Conservation (phyloP, 73 alveolate species). For the Tetrahymena malaccensis region DNA sequence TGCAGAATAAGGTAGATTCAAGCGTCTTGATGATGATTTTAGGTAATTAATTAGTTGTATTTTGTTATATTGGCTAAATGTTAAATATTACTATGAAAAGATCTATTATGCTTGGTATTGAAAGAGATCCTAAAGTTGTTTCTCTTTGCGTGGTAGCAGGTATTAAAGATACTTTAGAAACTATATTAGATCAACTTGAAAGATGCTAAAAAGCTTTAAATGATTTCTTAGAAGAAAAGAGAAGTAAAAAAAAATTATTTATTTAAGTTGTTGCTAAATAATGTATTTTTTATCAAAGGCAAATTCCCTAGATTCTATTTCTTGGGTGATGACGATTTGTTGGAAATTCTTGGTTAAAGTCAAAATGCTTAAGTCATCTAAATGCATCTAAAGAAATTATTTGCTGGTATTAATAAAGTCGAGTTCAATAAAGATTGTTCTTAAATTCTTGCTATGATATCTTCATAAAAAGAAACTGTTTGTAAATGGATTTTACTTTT, state of each 20-base stretch:
- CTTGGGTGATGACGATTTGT: conserved; percentile 99
- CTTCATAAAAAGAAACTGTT: conserved; percentile 92
- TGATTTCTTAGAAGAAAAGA: conserved; percentile 97
- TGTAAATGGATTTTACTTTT: conserved; percentile 20
- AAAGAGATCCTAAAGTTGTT: conserved; percentile 83
- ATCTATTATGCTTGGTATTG: conserved; percentile 86
- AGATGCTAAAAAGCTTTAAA: conserved; percentile 99
- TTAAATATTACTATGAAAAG: too few relatives aligned
- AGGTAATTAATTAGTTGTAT: background rate
- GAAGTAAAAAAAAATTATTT: conserved; percentile 20
- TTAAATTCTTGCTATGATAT: conserved; percentile 88
- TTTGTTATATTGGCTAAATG: too few relatives aligned
- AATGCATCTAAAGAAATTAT: conserved; percentile 97
- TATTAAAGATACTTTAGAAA: conserved; percentile 92
- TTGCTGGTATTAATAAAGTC: conserved; percentile 95
- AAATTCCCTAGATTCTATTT: conserved; percentile 98
- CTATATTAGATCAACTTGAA: conserved; percentile 93
- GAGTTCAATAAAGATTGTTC: conserved; percentile 85
- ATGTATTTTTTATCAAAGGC: background rate
- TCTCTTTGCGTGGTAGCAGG: conserved; percentile 87
- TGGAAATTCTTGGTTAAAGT: conserved; percentile 98
- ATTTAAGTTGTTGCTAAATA: background rate
- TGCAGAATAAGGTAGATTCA: conserved; percentile 96
- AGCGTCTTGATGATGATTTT: conserved; percentile 97
- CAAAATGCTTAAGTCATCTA: conserved; percentile 97